Conservation (phyloP, 192 early-diverging fungal species). For the Phlyctochytrium planicorne region DNA sequence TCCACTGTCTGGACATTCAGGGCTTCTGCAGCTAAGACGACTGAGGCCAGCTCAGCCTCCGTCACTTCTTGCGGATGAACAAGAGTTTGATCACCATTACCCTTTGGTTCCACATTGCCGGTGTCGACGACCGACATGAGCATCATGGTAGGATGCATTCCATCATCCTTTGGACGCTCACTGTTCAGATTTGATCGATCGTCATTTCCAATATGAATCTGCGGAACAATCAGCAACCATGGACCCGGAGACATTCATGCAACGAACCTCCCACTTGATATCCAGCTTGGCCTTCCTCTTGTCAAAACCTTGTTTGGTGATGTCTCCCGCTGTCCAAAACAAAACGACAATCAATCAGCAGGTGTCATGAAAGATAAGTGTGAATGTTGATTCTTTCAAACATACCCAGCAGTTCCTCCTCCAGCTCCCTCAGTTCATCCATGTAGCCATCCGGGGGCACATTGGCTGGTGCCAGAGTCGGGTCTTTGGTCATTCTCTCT, state of each 20-base stretch:
- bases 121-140: too few species aligned
- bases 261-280: slow-evolving; percentile 11
- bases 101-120: too few species aligned
- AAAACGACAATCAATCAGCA: not conserved
- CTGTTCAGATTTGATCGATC: slow-evolving; percentile 2
- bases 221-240: not conserved
- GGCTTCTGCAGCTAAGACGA: too few species aligned
- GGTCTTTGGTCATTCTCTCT: too few species aligned
- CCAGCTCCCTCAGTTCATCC: slow-evolving; percentile 2
- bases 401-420: slow-evolving; percentile 3
- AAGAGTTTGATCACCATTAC: too few species aligned
- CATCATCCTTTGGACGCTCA: slow-evolving; percentile 6
- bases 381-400: not conserved
- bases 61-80: too few species aligned
- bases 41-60: too few species aligned
- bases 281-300: slow-evolving; percentile 61
- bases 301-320: slow-evolving; percentile 74
- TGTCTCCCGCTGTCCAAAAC: slow-evolving; percentile 46
- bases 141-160: not conserved
- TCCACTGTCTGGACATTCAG: too few species aligned
- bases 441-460: not conserved
- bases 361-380: not conserved
- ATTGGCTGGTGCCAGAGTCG: not conserved
- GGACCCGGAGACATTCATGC: not conserved
- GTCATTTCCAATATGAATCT: not conserved